Percentiles rank a stretch among this genome's conserved stretches.
Conservation (phyloP, 345 rosid genomes). For the Diplotaxis tenuifolia region DNA sequence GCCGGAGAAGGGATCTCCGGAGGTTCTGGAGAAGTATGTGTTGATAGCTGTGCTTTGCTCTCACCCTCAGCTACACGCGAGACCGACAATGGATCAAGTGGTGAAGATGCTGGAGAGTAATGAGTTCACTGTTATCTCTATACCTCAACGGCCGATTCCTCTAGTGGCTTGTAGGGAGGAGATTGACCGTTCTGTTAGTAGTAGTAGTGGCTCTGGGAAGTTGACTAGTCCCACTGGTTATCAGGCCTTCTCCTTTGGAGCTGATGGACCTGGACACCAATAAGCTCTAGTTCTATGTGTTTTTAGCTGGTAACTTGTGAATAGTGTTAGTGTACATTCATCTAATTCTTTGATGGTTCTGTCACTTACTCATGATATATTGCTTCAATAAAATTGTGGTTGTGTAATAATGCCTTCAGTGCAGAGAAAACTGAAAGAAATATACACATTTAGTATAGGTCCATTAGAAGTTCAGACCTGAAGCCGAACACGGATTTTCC, state of each 20-base stretch:
- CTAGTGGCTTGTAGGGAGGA: slow-evolving; percentile 64
- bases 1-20: slow-evolving; percentile 56
- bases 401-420: slow-evolving; percentile 5
- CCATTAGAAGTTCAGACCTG: too few relatives aligned
- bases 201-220: slow-evolving; percentile 65
- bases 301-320: background rate
- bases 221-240: slow-evolving; percentile 58
- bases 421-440: background rate
- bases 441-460: background rate
- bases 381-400: background rate
- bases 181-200: slow-evolving; percentile 68
- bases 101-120: slow-evolving; percentile 91
- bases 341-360: slow-evolving; percentile 28
- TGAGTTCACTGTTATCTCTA: slow-evolving; percentile 60
- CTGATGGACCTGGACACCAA: slow-evolving; percentile 29
- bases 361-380: slow-evolving; percentile 3
- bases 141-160: slow-evolving; percentile 82
- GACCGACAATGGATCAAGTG: slow-evolving; percentile 96
- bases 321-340: slow-evolving; percentile 20
- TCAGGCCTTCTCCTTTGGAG: background rate
- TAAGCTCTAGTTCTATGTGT: background rate
- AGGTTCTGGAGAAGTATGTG: slow-evolving; percentile 78
- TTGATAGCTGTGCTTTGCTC: slow-evolving; percentile 79
- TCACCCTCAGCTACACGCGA: slow-evolving; percentile 78
- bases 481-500: too few relatives aligned